Conservation (phyloP, 2,329 filamentous ascomycete genomes). For the Penicillium palitans region DNA sequence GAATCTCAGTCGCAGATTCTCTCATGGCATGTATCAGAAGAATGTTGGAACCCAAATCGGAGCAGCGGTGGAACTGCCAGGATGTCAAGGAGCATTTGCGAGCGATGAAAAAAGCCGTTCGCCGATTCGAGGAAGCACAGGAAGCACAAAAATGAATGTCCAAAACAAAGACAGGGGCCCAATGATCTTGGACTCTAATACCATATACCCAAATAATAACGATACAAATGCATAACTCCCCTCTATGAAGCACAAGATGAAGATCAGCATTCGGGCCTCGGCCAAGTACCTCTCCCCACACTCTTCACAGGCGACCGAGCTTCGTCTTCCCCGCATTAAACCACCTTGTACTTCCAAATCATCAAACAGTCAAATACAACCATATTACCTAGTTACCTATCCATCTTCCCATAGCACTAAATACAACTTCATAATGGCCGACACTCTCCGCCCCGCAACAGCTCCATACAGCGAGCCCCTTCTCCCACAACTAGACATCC, state of each 20-base stretch:
- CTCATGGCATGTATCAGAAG: constrained; percentile 42
- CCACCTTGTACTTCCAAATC: not conserved
- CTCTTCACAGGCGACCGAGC: constrained; percentile 16
- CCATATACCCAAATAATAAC: constrained; percentile 18
- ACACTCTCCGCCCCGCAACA: constrained; percentile 26
- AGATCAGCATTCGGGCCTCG: constrained; percentile 22
- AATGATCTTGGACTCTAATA: not conserved
- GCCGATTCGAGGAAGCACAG: constrained; percentile 14
- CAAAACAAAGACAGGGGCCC: not conserved
- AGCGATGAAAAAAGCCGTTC: constrained; percentile 26
- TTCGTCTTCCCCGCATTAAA: constrained; percentile 16
- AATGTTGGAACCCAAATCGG: constrained; percentile 44
- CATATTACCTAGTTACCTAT: not conserved
- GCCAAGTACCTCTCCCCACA: constrained; percentile 9
- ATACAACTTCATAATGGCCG: constrained; percentile 17
- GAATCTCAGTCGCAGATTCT: constrained; percentile 32
- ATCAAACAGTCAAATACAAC: not conserved
- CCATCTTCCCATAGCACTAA: not conserved
- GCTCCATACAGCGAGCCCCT: constrained; percentile 45
- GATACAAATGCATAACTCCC: constrained; percentile 16
- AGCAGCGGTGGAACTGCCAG: constrained; percentile 40
- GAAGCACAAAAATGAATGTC: not conserved
- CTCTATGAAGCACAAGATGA: constrained; percentile 1
- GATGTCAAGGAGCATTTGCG: constrained; percentile 39
- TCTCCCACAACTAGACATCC: constrained; percentile 48